Evolutionary conservation across 352 stramenopile genomes (phyloP).

Genomic region (Pythium guiyangense): DNA sequence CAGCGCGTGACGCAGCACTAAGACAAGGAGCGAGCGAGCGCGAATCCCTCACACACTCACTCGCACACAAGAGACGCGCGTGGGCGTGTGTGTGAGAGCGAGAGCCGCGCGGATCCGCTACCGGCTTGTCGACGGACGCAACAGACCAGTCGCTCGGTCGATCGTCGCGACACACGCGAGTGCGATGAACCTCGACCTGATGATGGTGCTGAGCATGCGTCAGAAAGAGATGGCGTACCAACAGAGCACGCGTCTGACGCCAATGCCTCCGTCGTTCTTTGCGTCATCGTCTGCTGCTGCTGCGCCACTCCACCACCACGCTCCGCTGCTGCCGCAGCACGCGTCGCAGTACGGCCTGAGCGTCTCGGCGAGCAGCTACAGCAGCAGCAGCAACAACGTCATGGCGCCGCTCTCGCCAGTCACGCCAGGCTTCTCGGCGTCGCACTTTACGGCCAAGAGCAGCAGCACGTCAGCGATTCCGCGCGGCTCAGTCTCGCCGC

Average conservation of each 20-base stretch:
- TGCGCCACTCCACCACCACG: not conserved
- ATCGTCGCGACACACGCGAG: too few species aligned
- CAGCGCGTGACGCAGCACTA: too few species aligned
- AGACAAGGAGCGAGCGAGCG: not conserved
- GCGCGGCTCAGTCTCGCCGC: constrained; percentile 27
- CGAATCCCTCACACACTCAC: too few species aligned
- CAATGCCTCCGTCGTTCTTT: constrained; percentile 16
- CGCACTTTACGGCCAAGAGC: constrained; percentile 7
- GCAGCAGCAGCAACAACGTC: too few species aligned
- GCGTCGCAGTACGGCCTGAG: constrained; percentile 4
- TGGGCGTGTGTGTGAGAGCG: not conserved
- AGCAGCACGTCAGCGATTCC: constrained; percentile 2
- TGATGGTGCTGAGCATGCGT: constrained; percentile 79
- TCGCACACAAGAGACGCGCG: not conserved
- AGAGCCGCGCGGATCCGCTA: too few species aligned
- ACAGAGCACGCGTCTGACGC: constrained; percentile 36
- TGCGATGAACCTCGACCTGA: constrained; percentile 43
- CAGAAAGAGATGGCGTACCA: constrained; percentile 82
- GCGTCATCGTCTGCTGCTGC: constrained; percentile 1
- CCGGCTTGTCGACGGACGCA: too few species aligned
- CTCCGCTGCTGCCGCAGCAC: not conserved
- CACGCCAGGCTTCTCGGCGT: constrained; percentile 4
- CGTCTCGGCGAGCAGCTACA: constrained; percentile 9
- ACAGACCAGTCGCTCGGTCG: too few species aligned
- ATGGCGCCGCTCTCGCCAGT: constrained; percentile 23